These are phyloP conservation scores for Plantago rigida DNA, from an alignment of 305 asterid species.

Conservation along the genomic window DNA sequence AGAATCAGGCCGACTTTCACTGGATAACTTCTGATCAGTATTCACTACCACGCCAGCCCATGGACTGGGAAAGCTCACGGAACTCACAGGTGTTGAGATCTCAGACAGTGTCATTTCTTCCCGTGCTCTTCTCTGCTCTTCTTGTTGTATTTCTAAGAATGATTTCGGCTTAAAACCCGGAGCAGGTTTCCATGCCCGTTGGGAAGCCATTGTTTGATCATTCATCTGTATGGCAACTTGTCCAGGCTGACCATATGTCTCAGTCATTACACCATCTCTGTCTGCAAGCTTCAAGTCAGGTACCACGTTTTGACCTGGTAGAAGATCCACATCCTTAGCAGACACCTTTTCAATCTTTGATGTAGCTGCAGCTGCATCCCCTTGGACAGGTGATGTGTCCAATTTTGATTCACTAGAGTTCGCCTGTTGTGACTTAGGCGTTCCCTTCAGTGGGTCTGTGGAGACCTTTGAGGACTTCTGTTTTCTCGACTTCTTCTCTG, in stretches of 20 bases:
- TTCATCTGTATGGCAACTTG: constrained; percentile 28
- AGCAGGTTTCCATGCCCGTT: constrained; percentile 79
- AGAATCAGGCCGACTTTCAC: constrained; percentile 39
- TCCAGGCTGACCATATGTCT: constrained; percentile 30
- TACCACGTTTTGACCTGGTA: constrained; percentile 24
- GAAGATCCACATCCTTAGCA: constrained; percentile 24
- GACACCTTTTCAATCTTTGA: constrained; percentile 26
- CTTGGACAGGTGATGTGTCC: constrained; percentile 28
- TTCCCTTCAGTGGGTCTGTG: constrained; percentile 32
- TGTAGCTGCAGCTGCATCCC: constrained; percentile 27
- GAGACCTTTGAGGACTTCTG: constrained; percentile 53
- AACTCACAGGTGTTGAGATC: constrained; percentile 37
- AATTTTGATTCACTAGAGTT: constrained; percentile 31
- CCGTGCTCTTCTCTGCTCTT: constrained; percentile 65
- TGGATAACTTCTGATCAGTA: constrained; percentile 39
- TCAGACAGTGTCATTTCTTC: constrained; percentile 41
- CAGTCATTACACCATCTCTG: constrained; percentile 22
- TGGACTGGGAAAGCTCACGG: constrained; percentile 38
- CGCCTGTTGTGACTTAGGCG: constrained; percentile 34
- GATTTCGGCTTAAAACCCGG: constrained; percentile 82
- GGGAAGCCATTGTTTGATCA: constrained; percentile 35
- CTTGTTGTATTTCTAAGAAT: constrained; percentile 67
- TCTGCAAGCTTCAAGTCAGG: constrained; percentile 17
- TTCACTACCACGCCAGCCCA: constrained; percentile 51
- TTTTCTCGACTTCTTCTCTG: constrained; percentile 73